These are phyloP conservation scores for Dipteronia dyeriana DNA, from an alignment of 345 rosid genomes.

Conservation along the genomic window DNA sequence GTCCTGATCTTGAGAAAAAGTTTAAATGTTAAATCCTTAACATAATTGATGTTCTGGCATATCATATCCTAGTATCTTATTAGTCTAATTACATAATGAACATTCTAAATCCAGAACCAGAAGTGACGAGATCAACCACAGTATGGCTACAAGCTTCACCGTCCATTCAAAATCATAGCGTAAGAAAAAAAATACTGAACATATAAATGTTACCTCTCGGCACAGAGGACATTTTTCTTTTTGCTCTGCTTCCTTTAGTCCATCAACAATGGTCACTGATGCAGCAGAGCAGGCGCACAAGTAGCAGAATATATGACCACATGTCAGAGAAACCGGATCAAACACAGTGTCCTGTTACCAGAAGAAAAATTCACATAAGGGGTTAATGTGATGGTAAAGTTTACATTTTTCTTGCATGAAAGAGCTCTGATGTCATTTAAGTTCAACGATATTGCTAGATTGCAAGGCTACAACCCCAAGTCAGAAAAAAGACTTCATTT, in stretches of 20 bases:
- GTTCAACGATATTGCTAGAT: neutral
- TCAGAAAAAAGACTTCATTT: neutral
- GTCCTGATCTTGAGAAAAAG: neutral
- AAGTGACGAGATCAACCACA: neutral
- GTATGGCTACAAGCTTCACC: neutral
- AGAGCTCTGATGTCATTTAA: neutral
- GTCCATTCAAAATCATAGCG: too few species aligned
- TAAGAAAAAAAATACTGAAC: neutral
- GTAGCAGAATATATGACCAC: slow-evolving; percentile 94
- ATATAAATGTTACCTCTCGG: slow-evolving; percentile 57
- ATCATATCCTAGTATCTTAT: neutral
- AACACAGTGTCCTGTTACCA: slow-evolving; percentile 80
- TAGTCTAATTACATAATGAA: neutral
- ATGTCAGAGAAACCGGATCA: slow-evolving; percentile 81
- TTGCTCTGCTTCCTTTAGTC: slow-evolving; percentile 62
- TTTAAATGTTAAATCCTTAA: neutral
- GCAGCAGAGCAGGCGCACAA: slow-evolving; percentile 98
- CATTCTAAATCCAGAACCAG: neutral
- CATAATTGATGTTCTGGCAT: neutral
- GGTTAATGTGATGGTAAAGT: neutral
- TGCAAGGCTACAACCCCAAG: neutral
- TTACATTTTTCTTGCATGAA: neutral
- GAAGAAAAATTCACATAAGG: neutral
- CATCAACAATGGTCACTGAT: slow-evolving; percentile 74
- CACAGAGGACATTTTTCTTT: slow-evolving; percentile 85